Evolutionary conservation across 2,329 filamentous ascomycete genomes (phyloP), one percentile per base, ranked within the genome.

Genomic region (Penicillium sp.): DNA sequence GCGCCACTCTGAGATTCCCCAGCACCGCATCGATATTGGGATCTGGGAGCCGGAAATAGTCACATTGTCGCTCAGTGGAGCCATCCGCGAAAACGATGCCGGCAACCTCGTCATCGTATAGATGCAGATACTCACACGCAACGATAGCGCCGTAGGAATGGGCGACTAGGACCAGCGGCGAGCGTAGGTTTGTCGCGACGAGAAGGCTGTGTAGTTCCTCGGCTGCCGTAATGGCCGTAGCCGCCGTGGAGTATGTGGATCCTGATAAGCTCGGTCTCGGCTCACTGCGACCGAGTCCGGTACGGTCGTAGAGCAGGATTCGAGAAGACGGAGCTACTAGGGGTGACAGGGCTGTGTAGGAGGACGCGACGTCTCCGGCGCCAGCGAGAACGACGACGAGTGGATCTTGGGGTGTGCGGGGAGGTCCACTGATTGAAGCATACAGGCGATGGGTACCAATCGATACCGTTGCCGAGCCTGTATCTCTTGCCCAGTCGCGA

Each of bases 81-180:
- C 69, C 71, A 22, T 79, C 76, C 4, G 59, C 64, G 6, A 79
- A 69, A 1, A 78, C 74, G 67, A 78, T 74, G 1, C 76, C 75
- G 1, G 60, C 67, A 2, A 78, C 69, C 6, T 69, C 61, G 2
- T 62, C 62, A 0, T 65, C 56, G 33, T 69, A 64, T 0, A 73
- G 58, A 55, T 78, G 72, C 14, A 79, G 61, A 54, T 71, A 78
- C 50, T 78, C 75, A 5, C 77, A 70, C 18, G 75, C 73, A 41
- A 78, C 63, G 43, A 78, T 72, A 0, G 67, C 76, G 7, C 77
- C 77, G 52, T 77, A 79, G 11, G 75, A 78, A 60, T 79, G 77
- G 1, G 68, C 76, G 2, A 73, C 69, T 6, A 79, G 63, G 2
- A 77, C 43, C 16, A 73, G 67, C 1, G 74, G 75, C 6, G 72